A percentile compares a stretch with the other conserved stretches of the same genome.
Conservation (phyloP, 768 basidiomycete species). For the Neoboletus subvelutipes region DNA sequence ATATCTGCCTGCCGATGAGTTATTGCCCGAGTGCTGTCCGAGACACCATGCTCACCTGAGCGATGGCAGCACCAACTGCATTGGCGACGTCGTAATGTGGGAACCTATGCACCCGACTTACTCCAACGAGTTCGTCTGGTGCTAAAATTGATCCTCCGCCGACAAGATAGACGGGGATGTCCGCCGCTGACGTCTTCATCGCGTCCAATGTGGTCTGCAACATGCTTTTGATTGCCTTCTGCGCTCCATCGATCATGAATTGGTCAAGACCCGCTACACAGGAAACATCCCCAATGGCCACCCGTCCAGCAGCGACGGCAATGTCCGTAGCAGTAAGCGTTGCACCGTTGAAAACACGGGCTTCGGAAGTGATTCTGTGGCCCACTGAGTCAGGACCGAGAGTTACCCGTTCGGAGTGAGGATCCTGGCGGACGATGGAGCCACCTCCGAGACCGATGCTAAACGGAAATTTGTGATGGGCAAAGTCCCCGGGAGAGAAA, state of each 20-base stretch:
- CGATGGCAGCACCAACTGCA: slow-evolving; percentile 57
- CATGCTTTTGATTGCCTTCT: slow-evolving; percentile 41
- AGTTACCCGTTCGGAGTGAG: slow-evolving; percentile 38
- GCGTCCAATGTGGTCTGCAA: slow-evolving; percentile 51
- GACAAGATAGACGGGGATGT: slow-evolving; percentile 58
- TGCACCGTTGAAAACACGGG: slow-evolving; percentile 54
- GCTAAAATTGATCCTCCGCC: slow-evolving; percentile 65
- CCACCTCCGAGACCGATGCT: slow-evolving; percentile 68
- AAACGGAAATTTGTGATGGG: slow-evolving; percentile 3
- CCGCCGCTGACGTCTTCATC: slow-evolving; percentile 64
- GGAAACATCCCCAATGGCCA: slow-evolving; percentile 30
- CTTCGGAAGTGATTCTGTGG: slow-evolving; percentile 48
- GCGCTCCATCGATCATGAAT: slow-evolving; percentile 35
- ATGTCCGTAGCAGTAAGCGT: slow-evolving; percentile 63
- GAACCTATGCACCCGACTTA: slow-evolving; percentile 49
- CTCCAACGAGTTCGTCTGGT: slow-evolving; percentile 50
- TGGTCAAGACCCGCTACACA: slow-evolving; percentile 23
- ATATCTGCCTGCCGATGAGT: slow-evolving; percentile 34
- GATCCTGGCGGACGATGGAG: slow-evolving; percentile 44
- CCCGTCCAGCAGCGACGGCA: slow-evolving; percentile 41
- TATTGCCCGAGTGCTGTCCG: background rate
- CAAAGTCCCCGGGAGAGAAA: background rate
- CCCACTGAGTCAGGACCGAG: slow-evolving; percentile 70
- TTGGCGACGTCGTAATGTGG: slow-evolving; percentile 58
- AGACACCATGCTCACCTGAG: slow-evolving; percentile 27